Evolutionary conservation across 2,329 filamentous ascomycete genomes (phyloP).

Genomic region (Acephala macrosclerotiorum): DNA sequence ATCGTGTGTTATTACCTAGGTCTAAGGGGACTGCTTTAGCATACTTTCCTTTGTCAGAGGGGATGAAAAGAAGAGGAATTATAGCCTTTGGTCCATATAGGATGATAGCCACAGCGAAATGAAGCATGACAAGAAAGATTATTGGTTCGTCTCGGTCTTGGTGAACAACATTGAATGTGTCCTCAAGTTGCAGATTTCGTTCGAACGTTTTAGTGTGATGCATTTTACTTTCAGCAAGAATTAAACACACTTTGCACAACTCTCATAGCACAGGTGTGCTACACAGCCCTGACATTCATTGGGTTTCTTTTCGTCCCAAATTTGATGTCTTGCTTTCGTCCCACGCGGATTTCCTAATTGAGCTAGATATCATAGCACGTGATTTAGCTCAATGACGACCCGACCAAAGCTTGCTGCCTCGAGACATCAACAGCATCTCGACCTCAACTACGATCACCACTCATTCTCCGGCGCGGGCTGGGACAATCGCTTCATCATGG

Average conservation of each 20-base stretch:
- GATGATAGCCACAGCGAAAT: constrained; percentile 27
- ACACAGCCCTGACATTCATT: too few species aligned
- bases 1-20: constrained; percentile 14
- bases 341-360: not conserved
- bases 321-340: constrained; percentile 6
- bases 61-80: constrained; percentile 4
- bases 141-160: not conserved
- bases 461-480: constrained; percentile 31
- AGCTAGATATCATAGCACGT: constrained; percentile 2
- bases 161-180: not conserved
- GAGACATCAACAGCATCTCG: constrained; percentile 15
- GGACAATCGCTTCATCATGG: constrained; percentile 55
- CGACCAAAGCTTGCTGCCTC: constrained; percentile 18
- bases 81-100: constrained; percentile 20
- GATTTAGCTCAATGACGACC: constrained; percentile 18
- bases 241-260: too few species aligned
- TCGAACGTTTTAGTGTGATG: not conserved
- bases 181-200: not conserved
- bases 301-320: not conserved
- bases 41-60: constrained; percentile 27
- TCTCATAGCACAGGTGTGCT: too few species aligned
- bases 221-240: not conserved
- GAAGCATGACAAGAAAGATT: constrained; percentile 8
- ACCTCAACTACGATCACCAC: constrained; percentile 18
- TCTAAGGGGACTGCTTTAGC: constrained; percentile 14